Base-by-base conservation (phyloP, 345 rosid species). In the Barbarea vulgaris region DNA sequence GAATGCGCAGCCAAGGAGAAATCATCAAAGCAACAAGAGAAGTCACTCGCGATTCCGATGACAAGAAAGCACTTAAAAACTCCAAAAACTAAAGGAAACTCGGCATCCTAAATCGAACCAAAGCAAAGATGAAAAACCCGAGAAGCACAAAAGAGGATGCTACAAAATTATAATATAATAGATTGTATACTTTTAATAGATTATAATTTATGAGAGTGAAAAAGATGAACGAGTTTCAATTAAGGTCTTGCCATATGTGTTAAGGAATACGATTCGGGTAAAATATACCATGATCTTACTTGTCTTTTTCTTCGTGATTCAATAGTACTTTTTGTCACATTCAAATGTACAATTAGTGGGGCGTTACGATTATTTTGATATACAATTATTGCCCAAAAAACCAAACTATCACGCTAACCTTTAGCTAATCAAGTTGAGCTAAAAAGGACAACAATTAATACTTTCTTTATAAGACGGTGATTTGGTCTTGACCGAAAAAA, bases 181-280 rank as follows among this genome's bases (percentile, higher is more conserved):
- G 8, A 48, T 58, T 46, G 12, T 25, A 28, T 31, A 31, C 1
- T 31, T 36, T 41, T 55, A 8, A 10, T 25, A 15, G 7, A 47
- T 57, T 57, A 39, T 17, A 27, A 30, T 14, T 21, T 7, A 15
- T 22, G 48, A n/a, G 19, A 37, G 31, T 8, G 15, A 27, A 51
- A 71, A 53, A 30, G 53, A 31, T 22, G 50, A 56, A 64, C 18
- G 33, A 69, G 52, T 39, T 41, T 56, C 9, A 56, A 50, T n/a
- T n/a, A n/a, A n/a, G 31, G 34, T 44, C 10, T 48, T 67, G 46
- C 68, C 34, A 48, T 75, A 66, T 47, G 24, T 67, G 67, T 75
- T 66, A 67, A 75, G 67, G 73, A 75, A 66, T 75, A 67, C 14
- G 73, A 74, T 75, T 67, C 67, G 73, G 59, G 28, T 24, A 64